phyloP scores from a whole-genome alignment of 495 filamentous ascomycete species.

The Jackrogersella minutella region DNA sequence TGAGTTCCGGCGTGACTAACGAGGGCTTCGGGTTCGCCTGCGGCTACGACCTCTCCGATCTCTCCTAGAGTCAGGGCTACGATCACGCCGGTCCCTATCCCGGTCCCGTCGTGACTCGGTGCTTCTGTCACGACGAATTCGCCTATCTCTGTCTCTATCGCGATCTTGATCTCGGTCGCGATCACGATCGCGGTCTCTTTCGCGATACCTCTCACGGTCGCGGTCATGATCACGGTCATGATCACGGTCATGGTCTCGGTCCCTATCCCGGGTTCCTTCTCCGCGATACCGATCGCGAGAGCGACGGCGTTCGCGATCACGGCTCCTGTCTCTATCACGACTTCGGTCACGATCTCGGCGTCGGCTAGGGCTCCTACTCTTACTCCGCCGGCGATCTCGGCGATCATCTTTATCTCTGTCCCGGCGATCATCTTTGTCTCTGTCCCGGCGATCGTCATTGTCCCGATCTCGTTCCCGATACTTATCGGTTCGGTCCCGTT shows the following conservation, averaged over 20 bases:
- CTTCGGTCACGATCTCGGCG: conserved; percentile 47
- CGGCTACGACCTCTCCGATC: conserved; percentile 24
- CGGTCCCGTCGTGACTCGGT: conserved; percentile 38
- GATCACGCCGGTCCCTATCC: conserved; percentile 15
- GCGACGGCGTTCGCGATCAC: conserved; percentile 52
- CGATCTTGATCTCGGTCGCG: conserved; percentile 29
- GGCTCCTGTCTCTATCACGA: conserved; percentile 54
- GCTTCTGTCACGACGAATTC: conserved; percentile 40
- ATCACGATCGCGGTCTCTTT: conserved; percentile 38
- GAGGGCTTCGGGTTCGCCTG: conserved; percentile 41
- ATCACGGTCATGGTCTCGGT: conserved; percentile 36
- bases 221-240: conserved; percentile 43
- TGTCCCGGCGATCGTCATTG: conserved; percentile 48
- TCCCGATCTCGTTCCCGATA: conserved; percentile 37
- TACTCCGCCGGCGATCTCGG: conserved; percentile 46
- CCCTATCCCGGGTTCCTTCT: conserved; percentile 38
- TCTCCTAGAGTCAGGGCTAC: conserved; percentile 18
- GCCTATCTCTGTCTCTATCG: conserved; percentile 39
- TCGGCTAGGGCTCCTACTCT: conserved; percentile 49
- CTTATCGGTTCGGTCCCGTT: conserved; percentile 34
- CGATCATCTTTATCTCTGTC: conserved; percentile 53
- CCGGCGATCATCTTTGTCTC: conserved; percentile 41
- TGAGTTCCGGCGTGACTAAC: conserved; percentile 20
- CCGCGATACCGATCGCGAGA: conserved; percentile 41
- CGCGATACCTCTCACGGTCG: conserved; percentile 37